Evolutionary conservation across 2,329 filamentous ascomycete species (phyloP), one percentile per base, ranked within the genome.

Genomic region (Fusarium torulosum): DNA sequence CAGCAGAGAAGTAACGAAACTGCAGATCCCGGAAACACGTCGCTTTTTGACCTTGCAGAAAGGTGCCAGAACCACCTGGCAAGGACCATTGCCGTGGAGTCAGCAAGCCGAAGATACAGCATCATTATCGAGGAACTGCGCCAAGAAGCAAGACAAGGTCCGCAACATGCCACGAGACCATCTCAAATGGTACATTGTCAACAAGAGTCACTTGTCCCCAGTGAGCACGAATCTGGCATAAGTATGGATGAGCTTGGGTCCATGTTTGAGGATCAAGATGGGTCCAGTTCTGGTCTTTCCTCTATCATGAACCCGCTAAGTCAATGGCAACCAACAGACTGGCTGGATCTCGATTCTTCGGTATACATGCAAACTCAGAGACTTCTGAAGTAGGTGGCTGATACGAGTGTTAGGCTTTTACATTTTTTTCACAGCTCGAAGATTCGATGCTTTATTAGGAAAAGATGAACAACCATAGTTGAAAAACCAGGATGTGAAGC

Each of bases 11-110:
- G 29, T 4, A 52, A 40, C 53, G 41, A 62, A 33, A 21, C 49
- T 1, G 42, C 31, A 17, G 54, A 66, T 23, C 53, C 43, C 50
- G 13, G 53, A 9, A 33, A 57, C 3, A 25, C 49, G 4, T 20
- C 56, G 1, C 60, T 76, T 0, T 66, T 76, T 4, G 59, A 63
- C 2, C 46, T 76, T 3, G 74, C 74, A 7, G 67, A 72, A 2
- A 59, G 45, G 19, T 70, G 63, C 3, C 66, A 70, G n/a, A 53
- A 25, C 0, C 66, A 70, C 5, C 38, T 69, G 1, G 59, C 59
- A 0, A 19, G 52, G 20, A 69, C 59, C 0, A 57, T 68, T 1
- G 61, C 56, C 14, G 49, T 37, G 1, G 59, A 66, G 35, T 54
- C 67, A 0, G 49, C 58, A 0, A 69, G 62, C 7, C 37, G 65